Evolutionary conservation across 352 stramenopile species (phyloP).

Genomic region (Globisporangium emineosum): DNA sequence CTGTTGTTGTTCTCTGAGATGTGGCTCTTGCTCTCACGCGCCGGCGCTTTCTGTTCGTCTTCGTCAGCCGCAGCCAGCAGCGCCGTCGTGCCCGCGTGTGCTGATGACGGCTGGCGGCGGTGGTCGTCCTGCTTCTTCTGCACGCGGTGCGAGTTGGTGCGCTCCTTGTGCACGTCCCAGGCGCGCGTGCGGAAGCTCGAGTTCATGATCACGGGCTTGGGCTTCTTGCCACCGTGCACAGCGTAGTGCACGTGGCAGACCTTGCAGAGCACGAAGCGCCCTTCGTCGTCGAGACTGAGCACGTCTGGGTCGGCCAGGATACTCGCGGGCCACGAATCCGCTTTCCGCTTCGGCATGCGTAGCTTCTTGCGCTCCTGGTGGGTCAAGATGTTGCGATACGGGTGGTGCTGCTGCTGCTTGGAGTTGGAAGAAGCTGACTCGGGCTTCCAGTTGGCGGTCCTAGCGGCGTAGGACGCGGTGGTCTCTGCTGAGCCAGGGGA

Average conservation of each 20-base stretch:
- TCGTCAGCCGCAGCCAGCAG: not conserved
- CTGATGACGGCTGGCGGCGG: not conserved
- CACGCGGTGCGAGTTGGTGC: constrained; percentile 72
- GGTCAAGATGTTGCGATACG: constrained; percentile 29
- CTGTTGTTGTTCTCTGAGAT: not conserved
- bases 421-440: not conserved
- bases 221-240: constrained; percentile 77
- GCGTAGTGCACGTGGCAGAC: constrained; percentile 82
- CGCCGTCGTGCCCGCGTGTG: not conserved
- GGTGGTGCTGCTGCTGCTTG: constrained; percentile 2
- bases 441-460: not conserved
- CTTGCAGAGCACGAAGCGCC: constrained; percentile 75
- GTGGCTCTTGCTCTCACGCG: not conserved
- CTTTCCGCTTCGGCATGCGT: constrained; percentile 72
- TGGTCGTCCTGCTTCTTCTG: constrained; percentile 56
- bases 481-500: constrained; percentile 3
- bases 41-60: constrained; percentile 24
- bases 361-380: constrained; percentile 42
- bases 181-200: constrained; percentile 73
- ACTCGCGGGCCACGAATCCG: constrained; percentile 68
- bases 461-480: not conserved
- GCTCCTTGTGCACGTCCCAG: constrained; percentile 82
- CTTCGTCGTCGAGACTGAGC: constrained; percentile 76
- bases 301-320: constrained; percentile 70
- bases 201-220: constrained; percentile 82